Conservation (phyloP, 257 asterid genomes). For the Capsicum chinense region DNA sequence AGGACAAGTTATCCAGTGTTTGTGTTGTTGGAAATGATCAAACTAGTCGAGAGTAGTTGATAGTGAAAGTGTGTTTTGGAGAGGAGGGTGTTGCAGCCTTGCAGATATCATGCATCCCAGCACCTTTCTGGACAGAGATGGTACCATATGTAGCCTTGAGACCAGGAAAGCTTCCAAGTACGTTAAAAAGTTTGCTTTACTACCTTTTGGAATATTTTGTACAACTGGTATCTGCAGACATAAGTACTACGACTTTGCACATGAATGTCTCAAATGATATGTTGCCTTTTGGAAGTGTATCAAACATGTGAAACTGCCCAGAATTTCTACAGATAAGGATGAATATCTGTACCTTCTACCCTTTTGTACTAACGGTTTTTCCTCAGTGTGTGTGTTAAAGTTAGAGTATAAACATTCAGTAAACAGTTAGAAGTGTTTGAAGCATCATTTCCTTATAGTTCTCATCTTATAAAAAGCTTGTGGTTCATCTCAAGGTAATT, state of each 20-base stretch:
- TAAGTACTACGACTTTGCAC: neutral
- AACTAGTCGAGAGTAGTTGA: neutral
- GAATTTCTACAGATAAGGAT: neutral
- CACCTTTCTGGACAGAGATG: neutral
- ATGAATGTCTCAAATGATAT: constrained; percentile 24
- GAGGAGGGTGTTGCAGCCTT: neutral
- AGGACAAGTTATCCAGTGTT: neutral
- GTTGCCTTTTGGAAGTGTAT: neutral
- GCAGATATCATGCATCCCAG: constrained; percentile 1
- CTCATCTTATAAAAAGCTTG: neutral
- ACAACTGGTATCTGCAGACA: constrained; percentile 14
- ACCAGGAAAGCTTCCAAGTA: neutral
- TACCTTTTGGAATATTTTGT: constrained; percentile 13
- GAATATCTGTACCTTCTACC: constrained; percentile 19
- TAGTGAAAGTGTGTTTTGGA: neutral
- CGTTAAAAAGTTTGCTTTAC: neutral
- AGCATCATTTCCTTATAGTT: neutral
- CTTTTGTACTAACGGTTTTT: constrained; percentile 23
- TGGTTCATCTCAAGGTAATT: constrained; percentile 25
- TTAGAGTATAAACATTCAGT: neutral
- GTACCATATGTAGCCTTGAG: constrained; percentile 14
- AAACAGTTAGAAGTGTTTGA: neutral
- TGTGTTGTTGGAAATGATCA: neutral
- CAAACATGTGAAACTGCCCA: constrained; percentile 26
- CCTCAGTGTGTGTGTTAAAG: neutral